Base-by-base conservation (phyloP, 1,284 basidiomycete species). In the Cutaneotrichosporon cavernicola region DNA sequence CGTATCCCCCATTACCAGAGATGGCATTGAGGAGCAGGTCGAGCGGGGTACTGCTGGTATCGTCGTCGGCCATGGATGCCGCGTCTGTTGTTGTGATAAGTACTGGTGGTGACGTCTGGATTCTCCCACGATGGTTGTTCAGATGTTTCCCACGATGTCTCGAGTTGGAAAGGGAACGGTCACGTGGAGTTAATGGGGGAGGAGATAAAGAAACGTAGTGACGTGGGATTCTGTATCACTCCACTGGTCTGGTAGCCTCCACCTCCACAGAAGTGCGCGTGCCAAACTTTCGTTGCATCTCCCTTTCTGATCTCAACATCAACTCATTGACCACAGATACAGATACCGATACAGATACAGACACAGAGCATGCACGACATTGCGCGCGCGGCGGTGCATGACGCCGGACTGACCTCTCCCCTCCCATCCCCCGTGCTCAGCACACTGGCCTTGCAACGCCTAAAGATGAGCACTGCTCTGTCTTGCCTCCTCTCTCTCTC, bases 11-110 rank as follows among this genome's bases (percentile, higher is more conserved):
- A 34, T 69, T 65, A 0, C 71, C 73, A 2, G 70, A 67, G 52
- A 79, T 78, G 22, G 78, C 78, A 49, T 78, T 79, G 51, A 79
- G 70, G 21, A 79, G 70, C 2, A 79, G 66, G 64, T 78, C 76
- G 36, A 79, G 67, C 5, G 78, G 76, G 21, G 68, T 67, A 30
- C 60, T 52, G 57, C 18, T 11, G 59, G 51, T 21, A 60, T 62
- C 64, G 62, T 59, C 55, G 58, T 61, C 61, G 52, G 34, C 47
- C 56, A 9, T 22, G 63, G 61, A 61, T 63, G 66, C 62, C 32
- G 56, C 56, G 38, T 34, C 40, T 51, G 47, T 32, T 51, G 58
- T 49, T 36, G 49, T 51, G 36, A 49, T 60, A 4, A 22, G 34
- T 52, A 13, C 9, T 38, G 7, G 32, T 26, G 43, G 36, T 60